phyloP scores from a whole-genome alignment of 305 asterid species.

The Petunia hybrid region DNA sequence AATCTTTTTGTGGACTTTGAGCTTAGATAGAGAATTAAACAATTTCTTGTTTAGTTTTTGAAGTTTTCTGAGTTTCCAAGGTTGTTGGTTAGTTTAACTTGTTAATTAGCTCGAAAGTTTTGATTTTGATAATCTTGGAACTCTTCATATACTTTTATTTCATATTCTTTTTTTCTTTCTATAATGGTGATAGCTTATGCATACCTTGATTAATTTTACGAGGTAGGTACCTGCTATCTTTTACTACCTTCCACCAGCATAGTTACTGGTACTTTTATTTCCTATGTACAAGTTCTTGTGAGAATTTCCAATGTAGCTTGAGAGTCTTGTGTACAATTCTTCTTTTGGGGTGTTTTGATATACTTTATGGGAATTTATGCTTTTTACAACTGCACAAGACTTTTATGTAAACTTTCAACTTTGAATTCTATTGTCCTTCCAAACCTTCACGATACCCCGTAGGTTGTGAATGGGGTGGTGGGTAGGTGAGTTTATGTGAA shows the following conservation, averaged over 20 bases:
- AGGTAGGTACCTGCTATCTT: too few species aligned
- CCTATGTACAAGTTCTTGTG: neutral
- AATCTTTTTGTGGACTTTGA: neutral
- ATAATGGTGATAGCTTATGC: too few species aligned
- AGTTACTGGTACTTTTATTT: neutral
- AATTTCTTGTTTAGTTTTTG: neutral
- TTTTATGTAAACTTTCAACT: too few species aligned
- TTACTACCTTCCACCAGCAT: too few species aligned
- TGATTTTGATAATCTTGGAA: neutral
- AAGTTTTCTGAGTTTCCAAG: neutral
- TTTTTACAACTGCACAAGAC: too few species aligned
- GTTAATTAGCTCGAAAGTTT: neutral
- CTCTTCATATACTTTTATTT: neutral
- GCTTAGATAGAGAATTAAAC: neutral
- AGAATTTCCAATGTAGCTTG: conserved; percentile 11
- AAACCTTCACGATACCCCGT: too few species aligned
- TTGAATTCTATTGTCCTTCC: too few species aligned
- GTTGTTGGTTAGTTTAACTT: neutral
- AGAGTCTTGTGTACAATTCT: neutral
- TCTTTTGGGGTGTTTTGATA: neutral
- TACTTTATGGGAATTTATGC: too few species aligned
- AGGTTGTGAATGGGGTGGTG: too few species aligned
- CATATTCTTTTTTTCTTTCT: too few species aligned
- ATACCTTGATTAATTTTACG: too few species aligned
- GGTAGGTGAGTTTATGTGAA: too few species aligned